A percentile compares a stretch with the other conserved stretches of the same genome.
Evolutionary conservation across 306 rosid species (phyloP).

Genomic region (Hippophae rhamnoides): DNA sequence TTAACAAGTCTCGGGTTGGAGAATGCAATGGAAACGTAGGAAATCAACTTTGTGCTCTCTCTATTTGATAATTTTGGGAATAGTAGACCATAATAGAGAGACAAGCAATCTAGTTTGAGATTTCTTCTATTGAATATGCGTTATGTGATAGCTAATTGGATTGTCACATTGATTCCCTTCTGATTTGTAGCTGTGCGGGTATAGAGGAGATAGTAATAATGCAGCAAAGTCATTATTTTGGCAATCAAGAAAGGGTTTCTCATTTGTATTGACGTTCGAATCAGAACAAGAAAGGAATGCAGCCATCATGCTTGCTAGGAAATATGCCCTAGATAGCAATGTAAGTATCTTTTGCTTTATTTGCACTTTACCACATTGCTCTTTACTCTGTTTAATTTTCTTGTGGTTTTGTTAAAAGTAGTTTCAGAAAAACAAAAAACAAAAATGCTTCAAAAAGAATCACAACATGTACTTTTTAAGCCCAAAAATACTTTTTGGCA

Average conservation of each 20-base stretch:
- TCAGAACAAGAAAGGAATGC: slow-evolving; percentile 83
- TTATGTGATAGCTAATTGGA: not conserved
- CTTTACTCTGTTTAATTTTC: no score
- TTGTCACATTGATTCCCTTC: slow-evolving; percentile 14
- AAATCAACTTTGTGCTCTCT: no score
- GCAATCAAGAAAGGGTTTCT: slow-evolving; percentile 90
- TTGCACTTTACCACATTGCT: not conserved
- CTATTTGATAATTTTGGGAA: no score
- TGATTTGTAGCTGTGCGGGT: slow-evolving; percentile 60
- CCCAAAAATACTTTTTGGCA: no score
- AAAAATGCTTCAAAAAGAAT: no score
- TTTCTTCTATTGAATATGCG: not conserved
- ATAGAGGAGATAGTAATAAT: slow-evolving; percentile 42
- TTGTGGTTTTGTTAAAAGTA: no score
- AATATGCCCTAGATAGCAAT: slow-evolving; percentile 82
- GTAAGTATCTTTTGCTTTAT: slow-evolving; percentile 31
- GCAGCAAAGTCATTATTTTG: slow-evolving; percentile 69
- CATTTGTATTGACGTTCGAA: slow-evolving; percentile 67
- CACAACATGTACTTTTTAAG: no score
- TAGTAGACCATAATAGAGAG: no score
- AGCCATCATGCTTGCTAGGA: slow-evolving; percentile 74
- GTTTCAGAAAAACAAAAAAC: no score
- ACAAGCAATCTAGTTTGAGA: no score
- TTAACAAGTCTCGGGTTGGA: no score
- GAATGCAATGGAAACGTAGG: no score